A percentile compares a stretch with the other conserved stretches of the same genome.
Conservation (phyloP, 805 yeast genomes). For the Monosporozyma servazzii region DNA sequence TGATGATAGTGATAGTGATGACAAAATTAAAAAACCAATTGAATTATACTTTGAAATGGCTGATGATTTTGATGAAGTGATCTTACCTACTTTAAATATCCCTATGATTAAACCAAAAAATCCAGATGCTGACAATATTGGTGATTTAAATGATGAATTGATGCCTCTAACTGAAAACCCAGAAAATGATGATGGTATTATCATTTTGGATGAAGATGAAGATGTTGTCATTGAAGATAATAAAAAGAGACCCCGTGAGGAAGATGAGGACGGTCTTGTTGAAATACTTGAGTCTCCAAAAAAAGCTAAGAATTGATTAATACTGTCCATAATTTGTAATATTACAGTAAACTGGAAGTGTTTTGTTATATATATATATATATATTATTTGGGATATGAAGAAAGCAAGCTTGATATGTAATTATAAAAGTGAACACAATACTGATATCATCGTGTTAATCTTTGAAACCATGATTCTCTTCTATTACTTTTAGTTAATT, state of each 20-base stretch:
- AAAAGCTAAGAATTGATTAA: neutral
- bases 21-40: constrained; percentile 38
- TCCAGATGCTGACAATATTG: neutral
- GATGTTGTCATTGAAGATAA: neutral
- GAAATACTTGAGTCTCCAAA: neutral
- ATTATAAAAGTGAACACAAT: neutral
- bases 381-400: neutral
- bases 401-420: neutral
- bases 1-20: constrained; percentile 62
- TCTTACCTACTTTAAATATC: constrained; percentile 22
- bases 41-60: constrained; percentile 45
- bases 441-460: constrained; percentile 26
- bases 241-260: constrained; percentile 5
- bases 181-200: neutral
- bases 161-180: neutral
- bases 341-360: neutral
- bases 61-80: constrained; percentile 9
- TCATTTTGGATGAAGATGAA: constrained; percentile 7
- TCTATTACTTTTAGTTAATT: constrained; percentile 22
- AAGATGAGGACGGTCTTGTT: constrained; percentile 4
- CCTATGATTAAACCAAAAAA: neutral
- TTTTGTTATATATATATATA: neutral
- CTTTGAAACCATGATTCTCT: constrained; percentile 40
- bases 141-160: constrained; percentile 5
- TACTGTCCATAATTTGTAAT: neutral